Evolutionary conservation across 805 yeast genomes (phyloP), one percentile per base, ranked within the genome.

Genomic region (Candida pseudofarinosa): DNA sequence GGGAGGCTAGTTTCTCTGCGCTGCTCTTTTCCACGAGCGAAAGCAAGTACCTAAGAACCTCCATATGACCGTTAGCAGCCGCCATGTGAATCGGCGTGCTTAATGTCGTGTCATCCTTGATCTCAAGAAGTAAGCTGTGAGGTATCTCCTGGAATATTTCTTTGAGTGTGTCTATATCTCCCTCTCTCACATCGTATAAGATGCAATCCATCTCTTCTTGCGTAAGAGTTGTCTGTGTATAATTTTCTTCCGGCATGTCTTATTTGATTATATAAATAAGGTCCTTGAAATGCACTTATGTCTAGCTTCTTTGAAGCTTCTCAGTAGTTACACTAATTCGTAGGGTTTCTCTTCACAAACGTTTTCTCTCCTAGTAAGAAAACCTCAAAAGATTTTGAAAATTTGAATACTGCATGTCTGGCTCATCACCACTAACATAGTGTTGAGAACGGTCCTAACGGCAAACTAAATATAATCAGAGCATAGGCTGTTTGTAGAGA

Each of bases 1-100:
- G 52, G 19, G 58, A 47, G 12, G 64, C 71, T 43, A 66, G 54
- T 23, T 46, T 42, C 10, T 42, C 53, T 13, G 79, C 78, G 7
- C 79, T 74, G 26, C 60, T 69, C 26, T 68, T 60, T 0, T 74
- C 54, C 3, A 81, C 44, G 20, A 79, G 56, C 0, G 76, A 66
- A 26, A 88, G 57, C 19, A 89, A 60, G 52, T 75, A 85, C 53
- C 76, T 64, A 19, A 86, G 77, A 3, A 82, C 79, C 35, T 82
- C 89, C 3, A 69, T 49, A 59, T 91, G 95, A 1, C 97, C 99
- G 64, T 93, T 93, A 19, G 95, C 99, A 18, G 95, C 82, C 0
- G 98, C 97, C 90, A 88, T 87, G 60, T 93, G 99, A 39, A 93
- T 67, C 5, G 96, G 85, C 0, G 96, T 87, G 40, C 86, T 79